These are phyloP conservation scores for Platanthera zijinensis DNA, from an alignment of 106 monocot genomes.

Conservation along the genomic window DNA sequence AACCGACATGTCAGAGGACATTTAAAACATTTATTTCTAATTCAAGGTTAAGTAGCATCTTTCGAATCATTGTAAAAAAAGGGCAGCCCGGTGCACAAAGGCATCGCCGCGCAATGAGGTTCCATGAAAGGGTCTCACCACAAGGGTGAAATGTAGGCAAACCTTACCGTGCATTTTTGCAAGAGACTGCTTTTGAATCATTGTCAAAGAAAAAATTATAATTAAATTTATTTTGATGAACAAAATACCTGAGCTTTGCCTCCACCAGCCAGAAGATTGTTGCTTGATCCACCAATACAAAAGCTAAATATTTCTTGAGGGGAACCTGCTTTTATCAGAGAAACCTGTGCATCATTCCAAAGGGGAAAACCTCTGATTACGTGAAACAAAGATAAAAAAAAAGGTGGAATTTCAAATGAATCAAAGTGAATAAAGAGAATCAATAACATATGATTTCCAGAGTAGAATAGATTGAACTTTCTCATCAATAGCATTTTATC, in stretches of 20 bases:
- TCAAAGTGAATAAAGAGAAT: too few species aligned
- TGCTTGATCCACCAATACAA: slow-evolving; percentile 68
- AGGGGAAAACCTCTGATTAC: not conserved
- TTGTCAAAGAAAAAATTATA: not conserved
- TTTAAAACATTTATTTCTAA: not conserved
- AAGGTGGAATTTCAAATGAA: too few species aligned
- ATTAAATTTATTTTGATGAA: not conserved
- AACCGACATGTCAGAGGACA: too few species aligned
- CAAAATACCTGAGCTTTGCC: slow-evolving; percentile 61
- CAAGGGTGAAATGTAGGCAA: too few species aligned
- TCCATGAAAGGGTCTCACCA: too few species aligned
- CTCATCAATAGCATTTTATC: too few species aligned
- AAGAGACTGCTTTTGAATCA: not conserved
- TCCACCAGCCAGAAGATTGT: slow-evolving; percentile 89
- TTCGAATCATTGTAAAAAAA: not conserved
- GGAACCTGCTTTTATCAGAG: slow-evolving; percentile 46
- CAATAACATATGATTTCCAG: too few species aligned
- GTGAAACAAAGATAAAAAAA: not conserved
- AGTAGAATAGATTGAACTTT: too few species aligned
- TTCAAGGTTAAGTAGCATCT: not conserved
- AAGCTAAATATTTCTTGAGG: slow-evolving; percentile 87
- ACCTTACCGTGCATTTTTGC: too few species aligned
- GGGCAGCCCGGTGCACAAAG: too few species aligned
- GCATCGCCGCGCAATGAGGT: too few species aligned
- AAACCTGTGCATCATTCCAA: slow-evolving; percentile 41